A percentile compares a stretch with the other conserved stretches of the same genome.
These are phyloP conservation scores for Telopea speciosissima DNA, from an alignment of 177 flowering plant genomes.

Conservation along the genomic window DNA sequence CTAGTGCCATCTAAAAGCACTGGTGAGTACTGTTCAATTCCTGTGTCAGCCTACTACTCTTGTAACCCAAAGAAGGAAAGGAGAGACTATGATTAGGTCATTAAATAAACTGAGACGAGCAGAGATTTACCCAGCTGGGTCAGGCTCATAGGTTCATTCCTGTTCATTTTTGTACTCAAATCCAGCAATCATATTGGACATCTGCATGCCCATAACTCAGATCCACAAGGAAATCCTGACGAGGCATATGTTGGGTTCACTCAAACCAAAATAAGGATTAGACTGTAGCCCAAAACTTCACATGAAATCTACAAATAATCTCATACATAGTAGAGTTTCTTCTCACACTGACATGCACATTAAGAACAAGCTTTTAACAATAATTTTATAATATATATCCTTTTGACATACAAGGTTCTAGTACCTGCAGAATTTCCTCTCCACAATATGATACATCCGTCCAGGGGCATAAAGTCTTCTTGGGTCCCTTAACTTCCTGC, in stretches of 20 bases:
- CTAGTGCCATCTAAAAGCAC: too few species aligned
- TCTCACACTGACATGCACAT: neutral
- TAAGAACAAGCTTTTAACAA: neutral
- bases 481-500: slow-evolving; percentile 75
- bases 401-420: neutral
- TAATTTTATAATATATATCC: neutral
- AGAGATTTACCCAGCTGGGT: too few species aligned
- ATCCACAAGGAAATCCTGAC: too few species aligned
- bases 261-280: neutral
- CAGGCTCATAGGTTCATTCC: too few species aligned
- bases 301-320: neutral
- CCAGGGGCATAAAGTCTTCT: slow-evolving; percentile 96
- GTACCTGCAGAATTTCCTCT: slow-evolving; percentile 93
- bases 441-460: slow-evolving; percentile 89
- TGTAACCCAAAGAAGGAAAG: too few species aligned
- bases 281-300: neutral
- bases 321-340: neutral
- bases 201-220: too few species aligned
- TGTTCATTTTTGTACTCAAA: too few species aligned
- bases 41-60: too few species aligned
- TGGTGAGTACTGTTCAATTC: too few species aligned
- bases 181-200: too few species aligned
- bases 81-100: too few species aligned
- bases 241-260: neutral
- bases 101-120: too few species aligned